These are phyloP conservation scores for Scenedesmus sp. DNA, from an alignment of 163 green algal species.

Conservation along the genomic window DNA sequence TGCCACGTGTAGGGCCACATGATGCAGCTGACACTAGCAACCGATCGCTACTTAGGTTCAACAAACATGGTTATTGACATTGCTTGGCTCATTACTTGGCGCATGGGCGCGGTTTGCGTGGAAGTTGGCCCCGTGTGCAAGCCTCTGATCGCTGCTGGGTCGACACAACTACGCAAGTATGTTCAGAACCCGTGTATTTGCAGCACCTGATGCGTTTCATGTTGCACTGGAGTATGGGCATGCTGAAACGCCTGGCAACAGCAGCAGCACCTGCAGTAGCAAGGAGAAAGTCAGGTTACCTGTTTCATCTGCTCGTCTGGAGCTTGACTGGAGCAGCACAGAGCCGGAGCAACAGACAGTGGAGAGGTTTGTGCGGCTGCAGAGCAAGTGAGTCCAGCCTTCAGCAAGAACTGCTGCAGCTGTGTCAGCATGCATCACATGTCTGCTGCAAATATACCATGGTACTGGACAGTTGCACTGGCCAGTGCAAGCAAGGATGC, in stretches of 20 bases:
- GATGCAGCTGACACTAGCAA: background rate
- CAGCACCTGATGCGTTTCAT: slow-evolving; percentile 31
- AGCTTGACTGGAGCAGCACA: slow-evolving; percentile 38
- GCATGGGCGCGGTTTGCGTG: background rate
- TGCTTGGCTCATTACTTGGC: background rate
- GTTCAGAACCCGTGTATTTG: slow-evolving; percentile 48
- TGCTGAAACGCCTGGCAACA: background rate
- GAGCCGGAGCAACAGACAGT: slow-evolving; percentile 11
- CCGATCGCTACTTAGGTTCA: background rate
- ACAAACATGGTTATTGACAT: background rate
- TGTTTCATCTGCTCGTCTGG: slow-evolving; percentile 14
- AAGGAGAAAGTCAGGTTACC: background rate
- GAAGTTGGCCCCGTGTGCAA: background rate
- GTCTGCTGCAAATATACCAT: background rate
- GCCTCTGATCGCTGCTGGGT: background rate
- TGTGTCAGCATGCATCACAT: background rate
- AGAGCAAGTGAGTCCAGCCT: background rate
- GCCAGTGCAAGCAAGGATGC: too few relatives aligned
- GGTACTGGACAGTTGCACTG: background rate
- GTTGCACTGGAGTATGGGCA: slow-evolving; percentile 30
- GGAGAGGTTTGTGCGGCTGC: slow-evolving; percentile 35
- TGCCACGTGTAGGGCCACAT: background rate
- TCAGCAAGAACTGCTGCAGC: background rate
- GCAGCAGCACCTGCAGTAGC: background rate
- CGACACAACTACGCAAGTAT: background rate